Evolutionary conservation across 495 filamentous ascomycete species (phyloP).

Genomic region (Evansstolkia leycettana): DNA sequence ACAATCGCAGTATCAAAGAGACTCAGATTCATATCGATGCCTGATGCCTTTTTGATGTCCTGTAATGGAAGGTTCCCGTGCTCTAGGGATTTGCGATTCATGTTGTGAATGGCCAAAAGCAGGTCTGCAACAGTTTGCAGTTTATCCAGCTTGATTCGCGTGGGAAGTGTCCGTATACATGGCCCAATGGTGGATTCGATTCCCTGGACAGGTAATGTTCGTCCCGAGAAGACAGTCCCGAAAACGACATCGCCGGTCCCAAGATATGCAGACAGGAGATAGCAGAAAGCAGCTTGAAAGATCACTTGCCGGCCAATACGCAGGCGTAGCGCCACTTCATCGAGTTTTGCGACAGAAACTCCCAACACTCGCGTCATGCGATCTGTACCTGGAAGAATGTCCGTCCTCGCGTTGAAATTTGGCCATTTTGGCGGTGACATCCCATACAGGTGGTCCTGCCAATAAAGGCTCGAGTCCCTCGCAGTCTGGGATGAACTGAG

Average conservation of each 20-base stretch:
- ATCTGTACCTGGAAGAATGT: conserved; percentile 4
- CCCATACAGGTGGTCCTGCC: conserved; percentile 43
- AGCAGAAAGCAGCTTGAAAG: conserved; percentile 56
- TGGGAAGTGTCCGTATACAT: conserved; percentile 55
- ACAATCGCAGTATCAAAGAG: conserved; percentile 64
- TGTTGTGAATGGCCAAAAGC: conserved; percentile 43
- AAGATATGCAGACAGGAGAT: conserved; percentile 46
- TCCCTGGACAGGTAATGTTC: conserved; percentile 48
- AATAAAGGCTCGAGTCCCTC: conserved; percentile 46
- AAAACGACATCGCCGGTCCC: conserved; percentile 53
- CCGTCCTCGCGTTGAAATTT: conserved; percentile 11
- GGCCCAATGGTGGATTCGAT: conserved; percentile 66
- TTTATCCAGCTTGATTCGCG: conserved; percentile 40
- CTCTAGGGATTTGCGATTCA: conserved; percentile 46
- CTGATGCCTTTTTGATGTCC: conserved; percentile 50
- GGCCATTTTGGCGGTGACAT: conserved; percentile 18
- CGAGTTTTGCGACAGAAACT: conserved; percentile 14
- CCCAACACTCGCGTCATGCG: conserved; percentile 23
- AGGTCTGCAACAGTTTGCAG: conserved; percentile 42
- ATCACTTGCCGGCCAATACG: conserved; percentile 38
- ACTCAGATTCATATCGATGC: conserved; percentile 27
- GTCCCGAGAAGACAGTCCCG: conserved; percentile 63
- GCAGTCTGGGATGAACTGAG: conserved; percentile 24
- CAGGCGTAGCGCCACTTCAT: conserved; percentile 15
- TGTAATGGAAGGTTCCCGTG: conserved; percentile 46